phyloP scores from a whole-genome alignment of 805 yeast species.

The Candida hungchunana region DNA sequence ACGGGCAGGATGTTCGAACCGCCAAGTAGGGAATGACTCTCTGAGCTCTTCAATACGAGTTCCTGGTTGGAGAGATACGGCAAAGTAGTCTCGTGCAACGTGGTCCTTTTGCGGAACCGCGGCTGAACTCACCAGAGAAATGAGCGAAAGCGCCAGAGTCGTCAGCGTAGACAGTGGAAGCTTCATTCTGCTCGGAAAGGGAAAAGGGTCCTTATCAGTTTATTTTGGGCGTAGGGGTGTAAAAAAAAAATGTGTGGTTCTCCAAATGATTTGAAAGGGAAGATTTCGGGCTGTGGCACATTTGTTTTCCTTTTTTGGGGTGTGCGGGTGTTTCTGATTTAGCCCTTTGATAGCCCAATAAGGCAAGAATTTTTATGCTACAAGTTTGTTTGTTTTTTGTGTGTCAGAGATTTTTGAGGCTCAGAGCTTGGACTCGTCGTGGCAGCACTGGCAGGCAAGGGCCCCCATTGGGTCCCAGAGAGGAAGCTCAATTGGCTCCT shows the following conservation, averaged over 20 bases:
- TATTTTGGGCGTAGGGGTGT: too few relatives aligned
- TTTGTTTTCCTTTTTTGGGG: too few relatives aligned
- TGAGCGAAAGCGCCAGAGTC: slow-evolving; percentile 4
- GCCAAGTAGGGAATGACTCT: slow-evolving; percentile 39
- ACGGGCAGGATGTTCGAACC: slow-evolving; percentile 60
- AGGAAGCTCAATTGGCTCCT: slow-evolving; percentile 53
- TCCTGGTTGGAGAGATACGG: slow-evolving; percentile 47
- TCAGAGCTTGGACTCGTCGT: neutral
- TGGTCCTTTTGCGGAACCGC: slow-evolving; percentile 46
- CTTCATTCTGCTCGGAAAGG: slow-evolving; percentile 3
- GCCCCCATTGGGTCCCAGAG: slow-evolving; percentile 84
- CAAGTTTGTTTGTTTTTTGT: neutral
- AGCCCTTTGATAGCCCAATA: neutral
- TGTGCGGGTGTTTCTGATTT: neutral
- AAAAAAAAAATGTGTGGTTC: too few relatives aligned
- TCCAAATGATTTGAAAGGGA: too few relatives aligned
- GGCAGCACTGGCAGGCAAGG: slow-evolving; percentile 37
- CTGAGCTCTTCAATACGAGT: slow-evolving; percentile 32
- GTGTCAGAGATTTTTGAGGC: neutral
- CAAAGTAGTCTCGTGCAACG: slow-evolving; percentile 49
- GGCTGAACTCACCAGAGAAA: neutral
- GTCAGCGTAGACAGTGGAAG: slow-evolving; percentile 7
- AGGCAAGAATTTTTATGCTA: neutral
- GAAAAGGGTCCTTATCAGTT: too few relatives aligned
- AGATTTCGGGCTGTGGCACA: too few relatives aligned